Evolutionary conservation across 345 rosid species (phyloP), one percentile per base, ranked within the genome.

Genomic region (Balakata baccata): DNA sequence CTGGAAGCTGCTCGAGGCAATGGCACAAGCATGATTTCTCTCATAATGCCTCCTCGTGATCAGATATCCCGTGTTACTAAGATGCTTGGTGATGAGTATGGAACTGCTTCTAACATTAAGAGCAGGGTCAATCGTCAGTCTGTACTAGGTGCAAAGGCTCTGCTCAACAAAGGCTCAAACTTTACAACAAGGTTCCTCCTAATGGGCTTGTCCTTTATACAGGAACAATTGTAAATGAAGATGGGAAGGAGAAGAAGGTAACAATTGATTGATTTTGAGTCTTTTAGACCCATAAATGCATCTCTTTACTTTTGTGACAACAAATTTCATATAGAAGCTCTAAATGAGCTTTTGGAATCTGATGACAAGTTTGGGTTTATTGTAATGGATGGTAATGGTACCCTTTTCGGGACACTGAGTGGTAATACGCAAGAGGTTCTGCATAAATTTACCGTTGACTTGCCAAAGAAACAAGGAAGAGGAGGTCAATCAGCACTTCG

Each of bases 401-500:
- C 97, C 3, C 77, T 93, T 45, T 93, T 93, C 80, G 98, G 98
- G 14, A 93, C 97, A 6, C 82, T 93, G 73, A 93, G 98, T 83
- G 97, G 97, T 53, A 93, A 91, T 75, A 91, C 97, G 16, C 79
- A 97, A 76, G 97, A 93, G 85, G 92, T 93, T 46, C 91, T 91
- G 72, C 98, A 93, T 66, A 93, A 93, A 78, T 91, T 93, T 60
- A 82, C 90, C 56, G 97, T 91, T 63, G 98, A 93, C 84, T 84
- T 89, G 56, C 98, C 95, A 2, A 91, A 93, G 86, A 93, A 93
- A 83, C 98, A 93, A 57, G 98, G 97, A 22, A 91, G 97, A 85
- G 97, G 98, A 87, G 97, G 98, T 39, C 95, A 91, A 64, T 93
- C 97, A 50, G 97, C 98, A n/a, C 91, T 93, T 25, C 95, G 95